A percentile compares a stretch with the other conserved stretches of the same genome.
Evolutionary conservation across 805 yeast genomes (phyloP).

Genomic region (Wickerhamomyces chaumierensis): DNA sequence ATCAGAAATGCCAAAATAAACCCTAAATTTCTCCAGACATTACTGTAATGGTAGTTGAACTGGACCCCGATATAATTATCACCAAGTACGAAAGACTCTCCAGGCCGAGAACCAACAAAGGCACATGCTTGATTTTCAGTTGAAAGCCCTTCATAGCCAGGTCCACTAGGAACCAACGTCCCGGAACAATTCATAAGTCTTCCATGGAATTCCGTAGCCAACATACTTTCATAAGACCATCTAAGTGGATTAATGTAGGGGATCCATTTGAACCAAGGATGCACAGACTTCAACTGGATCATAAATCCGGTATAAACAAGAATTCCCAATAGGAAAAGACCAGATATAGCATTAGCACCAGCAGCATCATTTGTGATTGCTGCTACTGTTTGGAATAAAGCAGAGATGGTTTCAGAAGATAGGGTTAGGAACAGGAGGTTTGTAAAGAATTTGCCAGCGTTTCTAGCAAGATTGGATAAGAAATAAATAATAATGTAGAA

Average conservation of each 20-base stretch:
- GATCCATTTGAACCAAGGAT: slow-evolving; percentile 65
- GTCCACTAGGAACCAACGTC: slow-evolving; percentile 49
- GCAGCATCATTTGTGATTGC: slow-evolving; percentile 33
- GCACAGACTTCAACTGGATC: slow-evolving; percentile 49
- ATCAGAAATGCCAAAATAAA: slow-evolving; percentile 41
- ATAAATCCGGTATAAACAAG: slow-evolving; percentile 53
- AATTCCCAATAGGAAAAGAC: slow-evolving; percentile 37
- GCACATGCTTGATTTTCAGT: slow-evolving; percentile 18
- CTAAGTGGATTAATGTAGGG: slow-evolving; percentile 45
- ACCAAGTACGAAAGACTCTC: slow-evolving; percentile 37
- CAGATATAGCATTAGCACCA: slow-evolving; percentile 47
- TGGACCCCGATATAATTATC: slow-evolving; percentile 38
- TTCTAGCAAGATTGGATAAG: slow-evolving; percentile 36
- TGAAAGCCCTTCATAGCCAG: slow-evolving; percentile 30
- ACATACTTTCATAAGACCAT: slow-evolving; percentile 50
- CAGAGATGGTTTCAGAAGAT: slow-evolving; percentile 34
- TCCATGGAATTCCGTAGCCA: slow-evolving; percentile 55
- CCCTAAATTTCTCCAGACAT: slow-evolving; percentile 79
- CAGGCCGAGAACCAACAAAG: neutral
- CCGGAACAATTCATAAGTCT: slow-evolving; percentile 41
- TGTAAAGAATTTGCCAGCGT: slow-evolving; percentile 45
- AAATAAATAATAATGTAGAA: slow-evolving; percentile 45
- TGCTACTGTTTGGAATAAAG: slow-evolving; percentile 44
- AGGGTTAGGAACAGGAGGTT: slow-evolving; percentile 33
- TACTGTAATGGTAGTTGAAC: slow-evolving; percentile 40